Evolutionary conservation across 495 filamentous ascomycete genomes (phyloP).

Genomic region (Penicillium dipodomyicola): DNA sequence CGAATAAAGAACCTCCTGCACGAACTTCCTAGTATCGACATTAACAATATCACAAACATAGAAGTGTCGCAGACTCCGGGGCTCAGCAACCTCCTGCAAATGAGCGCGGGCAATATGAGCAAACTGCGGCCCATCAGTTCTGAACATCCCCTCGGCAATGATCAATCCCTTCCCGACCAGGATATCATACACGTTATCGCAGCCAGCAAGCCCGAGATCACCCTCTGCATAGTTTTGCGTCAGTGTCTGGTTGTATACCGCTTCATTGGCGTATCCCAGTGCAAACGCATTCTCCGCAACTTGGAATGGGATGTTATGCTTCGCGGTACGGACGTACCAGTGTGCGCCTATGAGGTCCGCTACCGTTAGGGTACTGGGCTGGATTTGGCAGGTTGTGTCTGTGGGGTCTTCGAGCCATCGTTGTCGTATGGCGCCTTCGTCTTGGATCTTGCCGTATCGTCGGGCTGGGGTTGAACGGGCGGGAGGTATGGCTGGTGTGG

Average conservation of each 20-base stretch:
- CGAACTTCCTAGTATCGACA: not conserved
- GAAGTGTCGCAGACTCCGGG: not conserved
- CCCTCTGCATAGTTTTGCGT: not conserved
- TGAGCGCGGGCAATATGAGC: not conserved
- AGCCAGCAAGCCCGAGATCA: not conserved
- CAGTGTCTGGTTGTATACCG: too few species aligned
- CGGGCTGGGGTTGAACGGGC: not conserved
- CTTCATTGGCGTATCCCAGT: not conserved
- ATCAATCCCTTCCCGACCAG: not conserved
- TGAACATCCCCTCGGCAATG: not conserved
- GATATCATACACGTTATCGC: not conserved
- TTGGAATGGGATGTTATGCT: not conserved
- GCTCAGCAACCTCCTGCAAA: not conserved
- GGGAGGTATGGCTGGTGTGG: not conserved
- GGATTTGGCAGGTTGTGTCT: not conserved
- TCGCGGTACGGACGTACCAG: not conserved
- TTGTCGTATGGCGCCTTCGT: not conserved
- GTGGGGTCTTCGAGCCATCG: not conserved
- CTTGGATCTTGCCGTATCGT: not conserved
- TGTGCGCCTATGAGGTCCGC: not conserved
- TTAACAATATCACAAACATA: not conserved
- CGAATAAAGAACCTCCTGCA: not conserved
- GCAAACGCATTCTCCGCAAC: not conserved
- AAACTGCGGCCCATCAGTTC: not conserved
- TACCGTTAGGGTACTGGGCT: not conserved